Percentiles rank a stretch among this genome's conserved stretches.
phyloP scores from a whole-genome alignment of 2,329 filamentous ascomycete species.

The Sclerotinia sclerotiorum region DNA sequence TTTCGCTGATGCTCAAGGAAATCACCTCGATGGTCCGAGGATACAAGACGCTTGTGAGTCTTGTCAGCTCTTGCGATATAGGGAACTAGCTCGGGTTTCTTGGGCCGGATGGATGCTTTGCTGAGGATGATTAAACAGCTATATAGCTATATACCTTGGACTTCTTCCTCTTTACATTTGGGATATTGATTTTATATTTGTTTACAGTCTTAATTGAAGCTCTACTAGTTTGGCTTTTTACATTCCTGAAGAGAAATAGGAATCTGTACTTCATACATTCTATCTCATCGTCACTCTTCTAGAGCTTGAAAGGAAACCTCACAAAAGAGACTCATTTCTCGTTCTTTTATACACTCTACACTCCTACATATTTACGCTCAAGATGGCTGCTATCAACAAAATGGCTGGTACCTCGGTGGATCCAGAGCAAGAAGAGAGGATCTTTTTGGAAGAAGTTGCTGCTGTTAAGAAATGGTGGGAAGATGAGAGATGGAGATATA shows the following conservation, averaged over 20 bases:
- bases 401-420: conserved; percentile 60
- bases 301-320: conserved; percentile 3
- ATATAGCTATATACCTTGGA: conserved; percentile 3
- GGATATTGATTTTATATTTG: not conserved
- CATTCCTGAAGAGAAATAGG: conserved; percentile 14
- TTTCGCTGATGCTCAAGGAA: not conserved
- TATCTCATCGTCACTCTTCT: not conserved
- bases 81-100: conserved; percentile 25
- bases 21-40: conserved; percentile 25
- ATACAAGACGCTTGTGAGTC: not conserved
- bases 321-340: not conserved
- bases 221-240: not conserved
- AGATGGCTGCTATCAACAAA: conserved; percentile 43
- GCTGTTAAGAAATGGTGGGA: conserved; percentile 93
- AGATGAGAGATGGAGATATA: conserved; percentile 88
- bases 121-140: not conserved
- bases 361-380: conserved; percentile 20
- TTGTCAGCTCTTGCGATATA: conserved; percentile 6
- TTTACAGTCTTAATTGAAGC: not conserved
- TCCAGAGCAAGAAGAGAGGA: conserved; percentile 55
- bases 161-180: too few relatives aligned
- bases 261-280: not conserved
- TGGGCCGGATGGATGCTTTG: not conserved
- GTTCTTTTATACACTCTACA: conserved; percentile 24
- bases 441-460: conserved; percentile 71